phyloP scores from a whole-genome alignment of 1,284 basidiomycete genomes.

The Fomitopsis palustris region DNA sequence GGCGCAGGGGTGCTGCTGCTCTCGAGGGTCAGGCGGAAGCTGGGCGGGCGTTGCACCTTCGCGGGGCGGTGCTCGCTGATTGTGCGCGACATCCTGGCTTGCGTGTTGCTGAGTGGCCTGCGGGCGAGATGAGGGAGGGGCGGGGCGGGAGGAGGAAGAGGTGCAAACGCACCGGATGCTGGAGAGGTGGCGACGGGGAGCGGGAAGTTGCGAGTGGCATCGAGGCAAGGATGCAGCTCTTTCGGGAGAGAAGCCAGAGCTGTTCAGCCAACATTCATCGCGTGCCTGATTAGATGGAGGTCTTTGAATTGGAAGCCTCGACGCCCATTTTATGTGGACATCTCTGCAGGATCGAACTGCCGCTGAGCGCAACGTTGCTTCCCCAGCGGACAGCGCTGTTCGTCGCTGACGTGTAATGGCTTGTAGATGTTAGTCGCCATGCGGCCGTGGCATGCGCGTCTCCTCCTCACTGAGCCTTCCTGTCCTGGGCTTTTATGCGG shows the following conservation, averaged over 20 bases:
- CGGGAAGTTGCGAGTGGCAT: not conserved
- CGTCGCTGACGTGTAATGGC: no score
- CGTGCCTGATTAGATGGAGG: conserved; percentile 1
- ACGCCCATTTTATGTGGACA: not conserved
- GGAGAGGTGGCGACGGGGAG: not conserved
- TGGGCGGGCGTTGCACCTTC: not conserved
- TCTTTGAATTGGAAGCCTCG: not conserved
- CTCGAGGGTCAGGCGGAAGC: not conserved
- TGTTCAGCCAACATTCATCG: not conserved
- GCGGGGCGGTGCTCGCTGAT: not conserved
- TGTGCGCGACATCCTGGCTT: not conserved
- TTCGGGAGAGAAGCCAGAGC: not conserved
- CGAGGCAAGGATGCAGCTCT: not conserved
- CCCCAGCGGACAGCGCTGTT: no score
- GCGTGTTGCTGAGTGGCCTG: not conserved
- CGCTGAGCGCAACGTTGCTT: no score
- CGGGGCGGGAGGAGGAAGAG: not conserved
- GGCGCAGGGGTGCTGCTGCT: not conserved
- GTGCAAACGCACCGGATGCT: not conserved
- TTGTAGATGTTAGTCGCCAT: no score
- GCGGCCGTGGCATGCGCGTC: no score
- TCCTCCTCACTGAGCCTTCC: no score
- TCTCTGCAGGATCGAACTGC: not conserved
- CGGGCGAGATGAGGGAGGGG: not conserved
- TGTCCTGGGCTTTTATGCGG: no score